Evolutionary conservation across 768 basidiomycete genomes (phyloP), one percentile per base, ranked within the genome.

Genomic region (Tephrocybe sp.): DNA sequence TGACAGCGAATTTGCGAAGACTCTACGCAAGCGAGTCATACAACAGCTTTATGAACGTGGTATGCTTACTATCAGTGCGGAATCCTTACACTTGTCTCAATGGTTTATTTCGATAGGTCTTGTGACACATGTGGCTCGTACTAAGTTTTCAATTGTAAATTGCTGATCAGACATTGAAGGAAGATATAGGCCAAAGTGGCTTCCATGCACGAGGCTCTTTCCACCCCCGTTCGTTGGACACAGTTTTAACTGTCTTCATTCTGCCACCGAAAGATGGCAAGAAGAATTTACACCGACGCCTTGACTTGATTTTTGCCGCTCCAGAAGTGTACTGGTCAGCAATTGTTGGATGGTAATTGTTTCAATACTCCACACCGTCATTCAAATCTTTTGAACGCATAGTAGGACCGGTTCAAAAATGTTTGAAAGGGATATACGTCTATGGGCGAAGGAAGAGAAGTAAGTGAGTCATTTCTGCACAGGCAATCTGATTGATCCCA

Each of bases 101-200:
- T 47, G 15, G 24, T 9, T 25, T 49, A 31, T 45, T 42, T 23
- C 44, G 12, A 18, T 49, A 85, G 88, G 84, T 2, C 67, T 92
- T 44, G 76, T 94, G 30, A 91, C 87, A 1, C 86, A 93, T 61
- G 76, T 91, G n/a, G 83, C 92, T 74, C 84, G 92, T 92, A n/a
- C n/a, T n/a, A 61, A 64, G 86, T 74, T 7, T 29, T n/a, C 11
- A 25, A 13, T 23, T 22, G 15, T 16, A 27, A 12, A 29, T 24
- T n/a, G 11, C 33, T 34, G 24, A 4, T 3, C 18, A 18, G 24
- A 37, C 15, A 34, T 15, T 4, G 15, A 34, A 19, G 18, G 22
- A 40, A 6, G 11, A 24, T 33, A 12, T 24, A 87, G 86, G 82
- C 57, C 69, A 84, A 36, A 82, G 80, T 9, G 72, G 79, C 3